These are phyloP conservation scores for Sicyos baderoa DNA, from an alignment of 306 rosid genomes.

Conservation along the genomic window DNA sequence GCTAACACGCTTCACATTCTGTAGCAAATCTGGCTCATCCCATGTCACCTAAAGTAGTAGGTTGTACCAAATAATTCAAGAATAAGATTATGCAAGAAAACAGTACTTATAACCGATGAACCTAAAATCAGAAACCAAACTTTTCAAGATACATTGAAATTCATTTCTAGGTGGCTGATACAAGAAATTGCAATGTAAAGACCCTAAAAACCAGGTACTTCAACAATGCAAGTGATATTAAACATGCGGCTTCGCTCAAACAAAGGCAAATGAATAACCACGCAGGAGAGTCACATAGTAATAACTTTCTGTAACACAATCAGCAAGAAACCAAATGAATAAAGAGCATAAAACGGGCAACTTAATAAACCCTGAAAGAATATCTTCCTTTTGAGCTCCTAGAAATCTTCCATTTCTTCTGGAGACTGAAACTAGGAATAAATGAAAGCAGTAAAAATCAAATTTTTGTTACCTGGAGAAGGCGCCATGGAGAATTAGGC, in stretches of 20 bases:
- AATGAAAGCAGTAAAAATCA: neutral
- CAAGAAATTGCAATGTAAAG: neutral
- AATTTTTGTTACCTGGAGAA: conserved; percentile 57
- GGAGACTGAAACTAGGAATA: neutral
- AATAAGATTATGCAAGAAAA: neutral
- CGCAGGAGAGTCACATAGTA: neutral
- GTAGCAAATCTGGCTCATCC: conserved; percentile 99
- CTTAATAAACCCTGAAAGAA: conserved; percentile 1
- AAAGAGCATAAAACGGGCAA: neutral
- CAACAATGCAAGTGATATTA: neutral
- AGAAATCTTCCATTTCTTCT: neutral
- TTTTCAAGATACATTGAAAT: neutral
- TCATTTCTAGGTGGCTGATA: neutral
- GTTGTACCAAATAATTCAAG: neutral
- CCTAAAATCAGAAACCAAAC: neutral
- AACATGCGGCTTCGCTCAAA: neutral
- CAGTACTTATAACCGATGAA: neutral
- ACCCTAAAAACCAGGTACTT: neutral
- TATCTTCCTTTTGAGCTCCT: neutral
- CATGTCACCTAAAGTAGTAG: conserved; percentile 64
- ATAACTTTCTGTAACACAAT: neutral
- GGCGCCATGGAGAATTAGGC: conserved; percentile 98
- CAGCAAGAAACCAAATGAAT: neutral
- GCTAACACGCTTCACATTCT: conserved; percentile 89
- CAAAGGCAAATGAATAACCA: neutral